Base-by-base conservation (phyloP, 2,329 filamentous ascomycete genomes). In the Verticillium alfalfae region DNA sequence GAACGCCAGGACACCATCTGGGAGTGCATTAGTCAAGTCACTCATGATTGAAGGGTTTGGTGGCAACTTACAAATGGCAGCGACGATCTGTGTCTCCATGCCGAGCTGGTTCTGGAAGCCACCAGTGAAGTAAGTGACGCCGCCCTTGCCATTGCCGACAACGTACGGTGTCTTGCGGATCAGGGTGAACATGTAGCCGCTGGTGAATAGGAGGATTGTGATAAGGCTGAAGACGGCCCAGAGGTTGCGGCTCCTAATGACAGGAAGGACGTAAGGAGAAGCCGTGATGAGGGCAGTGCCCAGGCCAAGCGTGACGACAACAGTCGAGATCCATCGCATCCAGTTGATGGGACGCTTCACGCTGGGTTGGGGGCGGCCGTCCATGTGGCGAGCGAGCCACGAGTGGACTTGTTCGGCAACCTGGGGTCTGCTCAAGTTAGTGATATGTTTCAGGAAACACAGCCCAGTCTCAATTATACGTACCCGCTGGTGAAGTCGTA, bases 171-270 rank as follows among this genome's bases (percentile, higher is more conserved):
- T 92, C 75, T 95, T 94, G 69, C 96, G 87, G 72, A 99, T 99
- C 72, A 97, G 93, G 76, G 98, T 99, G 84, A 96, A 99, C 96
- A 99, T 99, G 78, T 98, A 93, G 45, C 95, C 96, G 69, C 91
- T 95, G 56, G 90, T 97, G 78, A 98, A 99, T 62, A 97, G 82
- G 52, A 99, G 84, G 65, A 99, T 93, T 15, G 88, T 83, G 70
- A 98, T 93, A 67, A 99, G 80, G 75, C 91, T 96, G 70, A 96
- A 77, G 26, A 91, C 92, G 31, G 94, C 93, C 95, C 95, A 99
- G 18, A 98, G 78, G 70, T 96, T 98, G 68, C 94, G 90, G 80
- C 90, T 97, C 75, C 93, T 91, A 39, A 97, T 75, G 63, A 97
- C 71, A 3, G 94, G 94, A 12, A 94, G 72, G 13, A 97, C 71